These are phyloP conservation scores for Ascomycota sp. DNA, from an alignment of 2,329 filamentous ascomycete genomes.

Conservation along the genomic window DNA sequence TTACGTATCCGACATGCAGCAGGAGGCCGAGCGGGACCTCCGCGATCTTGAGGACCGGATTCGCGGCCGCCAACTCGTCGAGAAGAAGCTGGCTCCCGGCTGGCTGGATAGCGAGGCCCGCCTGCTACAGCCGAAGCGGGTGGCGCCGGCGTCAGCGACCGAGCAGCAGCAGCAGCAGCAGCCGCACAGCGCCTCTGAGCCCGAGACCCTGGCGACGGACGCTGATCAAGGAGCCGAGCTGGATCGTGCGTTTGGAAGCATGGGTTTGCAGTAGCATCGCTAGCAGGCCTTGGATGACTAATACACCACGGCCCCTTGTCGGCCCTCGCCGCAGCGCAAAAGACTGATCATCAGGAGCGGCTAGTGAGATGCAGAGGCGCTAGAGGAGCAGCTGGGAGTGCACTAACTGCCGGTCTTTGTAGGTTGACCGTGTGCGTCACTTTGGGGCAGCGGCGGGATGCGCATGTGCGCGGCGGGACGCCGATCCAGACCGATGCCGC, in stretches of 20 bases:
- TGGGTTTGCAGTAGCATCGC: neutral
- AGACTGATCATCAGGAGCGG: too few relatives aligned
- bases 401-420: too few relatives aligned
- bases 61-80: conserved; percentile 45
- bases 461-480: too few relatives aligned
- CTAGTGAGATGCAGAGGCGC: too few relatives aligned
- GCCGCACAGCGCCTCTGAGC: neutral
- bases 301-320: too few relatives aligned
- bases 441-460: too few relatives aligned
- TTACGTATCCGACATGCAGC: conserved; percentile 50
- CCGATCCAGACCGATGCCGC: too few relatives aligned
- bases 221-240: neutral
- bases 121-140: conserved; percentile 46
- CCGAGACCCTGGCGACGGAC: neutral
- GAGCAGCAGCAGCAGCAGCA: too few relatives aligned
- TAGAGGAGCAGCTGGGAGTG: too few relatives aligned
- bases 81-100: conserved; percentile 65
- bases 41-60: conserved; percentile 49
- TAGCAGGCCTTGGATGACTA: too few relatives aligned
- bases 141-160: conserved; percentile 10
- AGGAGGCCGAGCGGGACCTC: conserved; percentile 47
- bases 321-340: too few relatives aligned
- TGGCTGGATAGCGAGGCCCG: conserved; percentile 59
- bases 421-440: too few relatives aligned
- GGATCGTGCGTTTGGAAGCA: neutral